Conservation (phyloP, 1,284 basidiomycete species). For the Fistulinella cinereoalba region DNA sequence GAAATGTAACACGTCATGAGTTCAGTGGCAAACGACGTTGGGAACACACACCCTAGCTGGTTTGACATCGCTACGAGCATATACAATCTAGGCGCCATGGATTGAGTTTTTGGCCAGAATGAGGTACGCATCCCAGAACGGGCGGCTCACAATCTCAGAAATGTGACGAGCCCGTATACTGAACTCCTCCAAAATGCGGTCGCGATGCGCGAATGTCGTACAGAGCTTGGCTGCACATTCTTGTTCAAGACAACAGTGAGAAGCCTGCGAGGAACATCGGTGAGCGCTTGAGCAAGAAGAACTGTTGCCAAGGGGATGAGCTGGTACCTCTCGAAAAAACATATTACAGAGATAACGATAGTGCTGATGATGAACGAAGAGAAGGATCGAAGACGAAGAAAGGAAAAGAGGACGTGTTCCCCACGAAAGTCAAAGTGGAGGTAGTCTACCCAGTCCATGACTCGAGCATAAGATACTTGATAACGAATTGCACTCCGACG, state of each 20-base stretch:
- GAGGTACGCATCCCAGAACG: no score
- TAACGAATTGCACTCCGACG: neutral
- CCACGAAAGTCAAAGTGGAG: slow-evolving; percentile 57
- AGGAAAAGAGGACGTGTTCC: slow-evolving; percentile 56
- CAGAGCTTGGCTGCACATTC: slow-evolving; percentile 42
- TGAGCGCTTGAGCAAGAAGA: slow-evolving; percentile 1
- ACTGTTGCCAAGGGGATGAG: slow-evolving; percentile 4
- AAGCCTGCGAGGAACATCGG: slow-evolving; percentile 36
- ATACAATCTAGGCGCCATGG: slow-evolving; percentile 46
- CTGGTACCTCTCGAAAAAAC: slow-evolving; percentile 55
- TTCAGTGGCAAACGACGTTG: neutral
- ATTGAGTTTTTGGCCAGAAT: no score
- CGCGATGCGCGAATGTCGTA: slow-evolving; percentile 41
- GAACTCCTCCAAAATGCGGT: slow-evolving; percentile 51
- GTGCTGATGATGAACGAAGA: slow-evolving; percentile 44
- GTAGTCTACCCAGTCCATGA: slow-evolving; percentile 35
- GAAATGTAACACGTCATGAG: slow-evolving; percentile 2
- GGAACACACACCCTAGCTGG: slow-evolving; percentile 52
- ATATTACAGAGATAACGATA: slow-evolving; percentile 47
- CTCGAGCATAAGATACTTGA: neutral
- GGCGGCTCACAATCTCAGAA: slow-evolving; percentile 55
- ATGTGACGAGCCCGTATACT: slow-evolving; percentile 55
- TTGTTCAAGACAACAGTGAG: slow-evolving; percentile 50
- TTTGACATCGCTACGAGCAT: slow-evolving; percentile 73
- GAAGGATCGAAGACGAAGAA: slow-evolving; percentile 48